Evolutionary conservation across 1,284 basidiomycete genomes (phyloP).

Genomic region (Flammula alnicola): DNA sequence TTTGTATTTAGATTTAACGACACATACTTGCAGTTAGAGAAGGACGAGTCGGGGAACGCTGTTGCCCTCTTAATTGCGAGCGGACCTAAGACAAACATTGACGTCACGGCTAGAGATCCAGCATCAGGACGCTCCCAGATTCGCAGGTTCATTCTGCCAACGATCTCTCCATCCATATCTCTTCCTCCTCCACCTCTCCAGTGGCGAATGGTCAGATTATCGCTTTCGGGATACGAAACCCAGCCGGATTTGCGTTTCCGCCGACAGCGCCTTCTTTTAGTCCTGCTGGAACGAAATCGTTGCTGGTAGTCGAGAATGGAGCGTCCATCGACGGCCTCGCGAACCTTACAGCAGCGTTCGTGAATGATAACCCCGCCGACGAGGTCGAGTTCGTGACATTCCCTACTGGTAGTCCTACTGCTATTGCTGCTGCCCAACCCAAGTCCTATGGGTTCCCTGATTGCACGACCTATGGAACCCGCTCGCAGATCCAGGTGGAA

Average conservation of each 20-base stretch:
- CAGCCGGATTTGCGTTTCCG: constrained; percentile 43
- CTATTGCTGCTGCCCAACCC: constrained; percentile 5
- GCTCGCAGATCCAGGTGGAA: constrained; percentile 37
- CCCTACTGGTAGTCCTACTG: constrained; percentile 7
- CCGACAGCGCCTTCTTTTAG: constrained; percentile 12
- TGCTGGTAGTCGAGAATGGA: constrained; percentile 47
- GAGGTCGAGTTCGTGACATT: constrained; percentile 38
- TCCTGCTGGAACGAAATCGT: constrained; percentile 14
- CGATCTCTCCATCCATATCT: neutral
- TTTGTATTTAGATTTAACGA: constrained; percentile 37
- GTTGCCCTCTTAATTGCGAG: constrained; percentile 36
- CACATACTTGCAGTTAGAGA: constrained; percentile 44
- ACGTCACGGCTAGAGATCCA: constrained; percentile 44
- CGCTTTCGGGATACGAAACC: constrained; percentile 49
- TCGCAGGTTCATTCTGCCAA: constrained; percentile 30
- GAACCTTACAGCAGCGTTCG: constrained; percentile 39
- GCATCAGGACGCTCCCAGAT: constrained; percentile 46
- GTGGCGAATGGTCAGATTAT: constrained; percentile 38
- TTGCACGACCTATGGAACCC: constrained; percentile 45
- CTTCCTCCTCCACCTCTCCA: constrained; percentile 19
- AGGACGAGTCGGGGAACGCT: constrained; percentile 15
- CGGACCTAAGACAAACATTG: constrained; percentile 44
- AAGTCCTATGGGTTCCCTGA: constrained; percentile 43
- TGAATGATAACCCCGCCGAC: constrained; percentile 50
- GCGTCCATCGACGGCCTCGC: constrained; percentile 44